Evolutionary conservation across 306 rosid species (phyloP).

Genomic region (Lathyrus aphaca): DNA sequence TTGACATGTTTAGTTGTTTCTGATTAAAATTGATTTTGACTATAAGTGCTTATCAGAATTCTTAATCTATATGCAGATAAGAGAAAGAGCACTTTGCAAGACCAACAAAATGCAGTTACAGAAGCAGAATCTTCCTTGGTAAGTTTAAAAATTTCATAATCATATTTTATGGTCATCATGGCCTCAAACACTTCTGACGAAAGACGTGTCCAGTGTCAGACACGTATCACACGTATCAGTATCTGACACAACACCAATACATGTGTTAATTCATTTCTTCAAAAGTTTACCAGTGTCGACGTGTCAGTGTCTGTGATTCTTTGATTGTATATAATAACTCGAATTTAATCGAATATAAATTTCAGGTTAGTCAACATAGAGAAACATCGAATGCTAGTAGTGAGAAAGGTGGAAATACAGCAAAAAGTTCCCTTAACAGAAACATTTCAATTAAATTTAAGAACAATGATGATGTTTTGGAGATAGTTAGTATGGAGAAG

Average conservation of each 20-base stretch:
- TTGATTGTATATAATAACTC: constrained; percentile 20
- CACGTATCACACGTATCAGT: no score
- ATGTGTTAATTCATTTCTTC: no score
- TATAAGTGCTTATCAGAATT: constrained; percentile 17
- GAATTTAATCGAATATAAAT: constrained; percentile 20
- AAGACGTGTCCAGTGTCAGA: no score
- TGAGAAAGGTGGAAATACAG: constrained; percentile 38
- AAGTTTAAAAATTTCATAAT: constrained; percentile 37
- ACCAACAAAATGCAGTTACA: constrained; percentile 36
- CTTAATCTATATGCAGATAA: constrained; percentile 42
- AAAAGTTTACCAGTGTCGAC: no score
- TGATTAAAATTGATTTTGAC: no score
- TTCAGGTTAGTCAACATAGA: constrained; percentile 46
- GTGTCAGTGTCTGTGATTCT: no score
- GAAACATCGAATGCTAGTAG: constrained; percentile 34
- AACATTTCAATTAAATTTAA: constrained; percentile 42
- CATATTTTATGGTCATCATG: background rate
- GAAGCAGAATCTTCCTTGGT: constrained; percentile 58
- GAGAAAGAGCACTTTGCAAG: constrained; percentile 37
- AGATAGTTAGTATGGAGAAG: constrained; percentile 58
- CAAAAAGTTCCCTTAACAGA: constrained; percentile 37
- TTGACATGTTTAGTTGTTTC: no score
- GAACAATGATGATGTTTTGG: constrained; percentile 58
- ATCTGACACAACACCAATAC: no score
- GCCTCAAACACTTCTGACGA: no score